Conservation (phyloP, 2,329 filamentous ascomycete species). For the Hypoxylon sp. region DNA sequence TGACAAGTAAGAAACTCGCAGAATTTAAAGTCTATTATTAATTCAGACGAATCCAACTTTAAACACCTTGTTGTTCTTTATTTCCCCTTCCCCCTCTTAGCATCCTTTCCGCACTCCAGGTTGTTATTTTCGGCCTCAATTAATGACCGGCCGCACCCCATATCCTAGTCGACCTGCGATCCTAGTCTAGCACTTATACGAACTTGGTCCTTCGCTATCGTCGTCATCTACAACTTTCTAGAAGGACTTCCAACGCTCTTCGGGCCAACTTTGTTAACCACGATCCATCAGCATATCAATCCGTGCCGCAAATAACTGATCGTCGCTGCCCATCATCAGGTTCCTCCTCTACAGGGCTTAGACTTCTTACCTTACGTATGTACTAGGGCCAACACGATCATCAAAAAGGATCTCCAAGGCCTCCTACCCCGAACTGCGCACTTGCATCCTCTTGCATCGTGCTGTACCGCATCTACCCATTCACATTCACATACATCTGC, state of each 20-base stretch:
- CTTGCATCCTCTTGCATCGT: conserved; percentile 44
- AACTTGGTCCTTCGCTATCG: conserved; percentile 25
- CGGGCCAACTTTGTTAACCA: conserved; percentile 33
- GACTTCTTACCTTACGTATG: conserved; percentile 38
- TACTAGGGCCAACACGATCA: conserved; percentile 37
- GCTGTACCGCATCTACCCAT: conserved; percentile 28
- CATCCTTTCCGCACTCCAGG: conserved; percentile 14
- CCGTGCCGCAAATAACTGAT: conserved; percentile 36
- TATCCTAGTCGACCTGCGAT: conserved; percentile 24
- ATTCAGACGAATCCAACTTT: conserved; percentile 25
- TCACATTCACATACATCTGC: conserved; percentile 24
- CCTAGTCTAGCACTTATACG: conserved; percentile 25
- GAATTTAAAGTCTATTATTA: conserved; percentile 30
- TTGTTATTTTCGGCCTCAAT: conserved; percentile 39
- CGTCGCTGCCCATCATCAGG: conserved; percentile 35
- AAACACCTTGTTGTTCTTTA: conserved; percentile 16
- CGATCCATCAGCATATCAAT: conserved; percentile 33
- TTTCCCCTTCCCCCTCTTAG: conserved; percentile 8
- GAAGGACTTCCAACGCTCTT: conserved; percentile 10
- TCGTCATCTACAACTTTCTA: conserved; percentile 26
- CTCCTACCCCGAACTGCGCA: conserved; percentile 32
- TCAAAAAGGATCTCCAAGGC: conserved; percentile 35
- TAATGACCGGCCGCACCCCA: conserved; percentile 34
- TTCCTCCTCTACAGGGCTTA: conserved; percentile 28
- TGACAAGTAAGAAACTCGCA: conserved; percentile 19